Evolutionary conservation across 106 monocot species (phyloP), one percentile per base, ranked within the genome.

Genomic region (Acorus gramineus): DNA sequence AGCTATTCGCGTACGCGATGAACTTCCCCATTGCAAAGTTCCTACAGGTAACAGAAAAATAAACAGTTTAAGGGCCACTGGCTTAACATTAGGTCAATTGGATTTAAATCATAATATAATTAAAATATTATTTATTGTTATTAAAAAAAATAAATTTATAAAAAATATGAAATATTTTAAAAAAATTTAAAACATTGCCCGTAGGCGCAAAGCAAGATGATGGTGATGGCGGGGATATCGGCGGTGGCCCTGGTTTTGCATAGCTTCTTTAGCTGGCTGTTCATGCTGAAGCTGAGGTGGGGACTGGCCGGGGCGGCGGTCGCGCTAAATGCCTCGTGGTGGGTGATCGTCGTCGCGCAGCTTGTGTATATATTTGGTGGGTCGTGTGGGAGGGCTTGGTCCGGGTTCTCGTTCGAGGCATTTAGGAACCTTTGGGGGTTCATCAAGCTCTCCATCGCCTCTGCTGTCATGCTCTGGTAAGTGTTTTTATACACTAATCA

Each of bases 181-280:
- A 28, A 28, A 28, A 28, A 0, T 28, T 0, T 28, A 28, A 28
- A 28, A 28, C 28, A 28, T 1, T 28, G 28, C 28, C 28, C 28
- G 28, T 1, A 80, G 53, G 74, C 80, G 2, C 80, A 80, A 55
- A 71, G 80, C 66, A 71, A 80, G 62, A 67, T 75, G 44, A 2
- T 3, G 8, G 47, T 75, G 43, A 14, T 76, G 14, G 56, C 75
- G 0, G 66, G 57, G 47, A 62, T 80, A 11, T 48, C 50, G 2
- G 8, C 71, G 0, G 66, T 50, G 8, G 66, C 12, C 0, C 46
- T 80, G 12, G 3, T 71, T 7, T 8, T 71, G 7, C 75, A 76
- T 49, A 4, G 54, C 50, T 4, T 14, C 28, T 9, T 72, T 28
- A 28, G 7, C 42, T 58, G 62, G 60, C 46, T 80, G 48, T 47